Base-by-base conservation (phyloP, 2,329 filamentous ascomycete genomes). In the Penicillium sp. region DNA sequence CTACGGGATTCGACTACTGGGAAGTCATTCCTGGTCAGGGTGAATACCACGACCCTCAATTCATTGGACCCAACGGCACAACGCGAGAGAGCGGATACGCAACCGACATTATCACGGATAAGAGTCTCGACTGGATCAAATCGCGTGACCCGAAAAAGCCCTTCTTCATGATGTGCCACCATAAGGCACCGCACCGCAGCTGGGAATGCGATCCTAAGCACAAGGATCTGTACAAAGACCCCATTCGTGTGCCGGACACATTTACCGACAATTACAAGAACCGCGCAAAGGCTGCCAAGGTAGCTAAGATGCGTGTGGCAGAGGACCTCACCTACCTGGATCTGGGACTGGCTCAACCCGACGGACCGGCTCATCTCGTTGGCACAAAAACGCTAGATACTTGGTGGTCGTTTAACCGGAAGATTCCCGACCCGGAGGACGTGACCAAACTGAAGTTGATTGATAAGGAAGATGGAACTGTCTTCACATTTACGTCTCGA, bases 121-220 rank as follows among this genome's bases (percentile, higher is more conserved):
- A 79, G 62, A 74, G 68, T 22, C 54, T 81, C 5, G 59, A 73
- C 25, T 79, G n/a, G n/a, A 35, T 35, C 31, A 35, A 35, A 9
- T 6, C 14, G 14, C n/a, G 31, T 9, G n/a, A 35, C 16, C n/a
- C 31, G 5, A 35, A 35, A 8, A 68, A 68, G 50, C 78, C 78
- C 0, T 81, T 81, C 63, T 81, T 81, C 58, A 57, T 80, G 39
- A 81, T 82, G 79, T 81, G 78, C 58, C 79, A 81, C 55, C 79
- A 82, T 61, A 82, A 82, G 56, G 79, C 79, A 0, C 79, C 79
- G 0, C 79, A 82, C 55, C 70, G 78, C 3, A 74, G 69, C 13
- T 81, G 79, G 79, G 78, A 81, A 56, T 79, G 68, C 47, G 68
- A 81, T 51, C 57, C 69, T 5, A 77, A 77, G 54, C 76, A 82